phyloP scores from a whole-genome alignment of 495 filamentous ascomycete genomes.

The Daldinia childiae region DNA sequence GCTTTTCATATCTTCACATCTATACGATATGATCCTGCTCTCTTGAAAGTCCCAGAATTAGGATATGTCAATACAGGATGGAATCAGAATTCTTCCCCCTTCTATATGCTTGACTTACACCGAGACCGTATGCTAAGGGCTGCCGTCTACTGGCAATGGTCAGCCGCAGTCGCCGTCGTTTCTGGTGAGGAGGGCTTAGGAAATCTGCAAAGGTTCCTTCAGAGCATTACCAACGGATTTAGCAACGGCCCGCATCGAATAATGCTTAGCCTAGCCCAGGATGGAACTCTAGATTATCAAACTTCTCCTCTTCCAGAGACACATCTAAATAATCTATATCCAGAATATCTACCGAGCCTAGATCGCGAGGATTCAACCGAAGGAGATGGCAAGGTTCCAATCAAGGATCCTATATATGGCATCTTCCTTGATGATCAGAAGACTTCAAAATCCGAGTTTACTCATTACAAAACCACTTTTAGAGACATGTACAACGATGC shows the following conservation, averaged over 20 bases:
- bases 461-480: conserved; percentile 78
- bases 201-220: conserved; percentile 42
- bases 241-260: conserved; percentile 54
- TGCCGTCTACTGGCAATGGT: conserved; percentile 74
- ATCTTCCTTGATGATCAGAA: conserved; percentile 65
- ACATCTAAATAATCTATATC: conserved; percentile 63
- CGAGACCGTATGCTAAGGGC: conserved; percentile 79
- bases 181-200: conserved; percentile 55
- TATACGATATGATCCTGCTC: conserved; percentile 76
- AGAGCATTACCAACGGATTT: conserved; percentile 24
- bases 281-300: conserved; percentile 62
- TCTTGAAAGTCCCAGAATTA: conserved; percentile 54
- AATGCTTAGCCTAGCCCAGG: conserved; percentile 61
- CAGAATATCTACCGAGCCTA: conserved; percentile 54
- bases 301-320: conserved; percentile 59
- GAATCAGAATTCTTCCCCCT: conserved; percentile 65
- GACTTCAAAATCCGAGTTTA: conserved; percentile 69
- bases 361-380: not conserved
- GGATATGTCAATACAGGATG: conserved; percentile 51
- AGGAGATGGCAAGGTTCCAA: conserved; percentile 27
- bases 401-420: conserved; percentile 48
- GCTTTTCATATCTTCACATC: conserved; percentile 74
- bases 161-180: conserved; percentile 53
- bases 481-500: conserved; percentile 73
- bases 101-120: conserved; percentile 88